A percentile compares a stretch with the other conserved stretches of the same genome.
Evolutionary conservation across 371 early-diverging fungal species (phyloP).

Genomic region (Apophysomyces trapeziformis): DNA sequence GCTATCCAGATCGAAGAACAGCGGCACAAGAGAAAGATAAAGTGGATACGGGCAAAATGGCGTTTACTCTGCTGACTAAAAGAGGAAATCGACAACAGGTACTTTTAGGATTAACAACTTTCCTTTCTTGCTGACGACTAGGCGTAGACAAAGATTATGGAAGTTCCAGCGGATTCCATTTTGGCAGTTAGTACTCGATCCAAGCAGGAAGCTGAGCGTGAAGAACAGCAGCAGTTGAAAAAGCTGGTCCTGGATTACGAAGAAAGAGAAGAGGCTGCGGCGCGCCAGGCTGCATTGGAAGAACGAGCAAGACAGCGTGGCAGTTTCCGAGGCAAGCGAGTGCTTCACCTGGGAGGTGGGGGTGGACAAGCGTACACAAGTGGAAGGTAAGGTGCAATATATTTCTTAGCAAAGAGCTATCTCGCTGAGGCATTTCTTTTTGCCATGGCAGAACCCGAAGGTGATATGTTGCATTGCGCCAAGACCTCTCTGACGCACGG

Average conservation of each 20-base stretch:
- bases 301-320: conserved; percentile 38
- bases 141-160: conserved; percentile 66
- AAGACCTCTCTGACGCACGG: neutral
- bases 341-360: conserved; percentile 48
- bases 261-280: conserved; percentile 76
- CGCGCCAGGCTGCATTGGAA: conserved; percentile 52
- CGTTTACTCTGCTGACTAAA: conserved; percentile 89
- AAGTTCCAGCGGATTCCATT: conserved; percentile 83
- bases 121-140: conserved; percentile 3
- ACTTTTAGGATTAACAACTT: conserved; percentile 11
- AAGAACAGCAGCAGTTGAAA: conserved; percentile 90
- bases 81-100: conserved; percentile 92
- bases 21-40: conserved; percentile 31
- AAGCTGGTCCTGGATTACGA: conserved; percentile 90
- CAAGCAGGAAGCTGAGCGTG: conserved; percentile 86
- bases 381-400: conserved; percentile 15
- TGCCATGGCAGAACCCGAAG: neutral
- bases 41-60: conserved; percentile 60
- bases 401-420: neutral
- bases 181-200: conserved; percentile 83
- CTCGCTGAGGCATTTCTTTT: neutral
- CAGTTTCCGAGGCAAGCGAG: conserved; percentile 32
- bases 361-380: conserved; percentile 30
- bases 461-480: neutral
- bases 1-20: conserved; percentile 43